Conservation (phyloP, 2,329 filamentous ascomycete genomes). For the Colletotrichum somersetense region DNA sequence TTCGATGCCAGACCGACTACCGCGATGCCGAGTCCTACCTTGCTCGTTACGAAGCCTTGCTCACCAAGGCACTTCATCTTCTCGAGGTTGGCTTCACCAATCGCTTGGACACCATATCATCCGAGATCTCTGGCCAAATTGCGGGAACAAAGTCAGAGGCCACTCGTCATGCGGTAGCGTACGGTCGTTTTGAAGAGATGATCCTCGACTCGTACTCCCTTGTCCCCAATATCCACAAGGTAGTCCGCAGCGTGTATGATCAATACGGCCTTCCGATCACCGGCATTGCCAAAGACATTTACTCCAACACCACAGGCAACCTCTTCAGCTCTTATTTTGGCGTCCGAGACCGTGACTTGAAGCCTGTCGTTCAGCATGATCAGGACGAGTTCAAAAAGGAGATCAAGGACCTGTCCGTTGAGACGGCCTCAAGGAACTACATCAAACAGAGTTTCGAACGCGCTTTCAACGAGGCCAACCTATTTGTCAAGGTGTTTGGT, state of each 20-base stretch:
- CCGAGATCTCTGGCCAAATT: conserved; percentile 68
- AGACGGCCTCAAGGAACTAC: conserved; percentile 69
- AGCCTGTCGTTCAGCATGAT: conserved; percentile 65
- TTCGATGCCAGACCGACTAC: conserved; percentile 73
- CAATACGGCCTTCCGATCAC: conserved; percentile 60
- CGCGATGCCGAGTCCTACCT: conserved; percentile 90
- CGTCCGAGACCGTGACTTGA: conserved; percentile 66
- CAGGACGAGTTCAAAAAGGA: conserved; percentile 67
- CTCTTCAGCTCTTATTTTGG: conserved; percentile 67
- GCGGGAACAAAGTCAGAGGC: conserved; percentile 68
- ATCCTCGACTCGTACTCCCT: conserved; percentile 68
- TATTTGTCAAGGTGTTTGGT: conserved; percentile 68
- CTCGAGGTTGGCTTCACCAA: conserved; percentile 69
- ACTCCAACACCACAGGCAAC: conserved; percentile 66
- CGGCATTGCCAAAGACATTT: conserved; percentile 63
- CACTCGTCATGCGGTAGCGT: conserved; percentile 70
- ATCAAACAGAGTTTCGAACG: conserved; percentile 72
- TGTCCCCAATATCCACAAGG: conserved; percentile 67
- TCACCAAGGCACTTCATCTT: conserved; percentile 75
- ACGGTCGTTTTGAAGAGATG: conserved; percentile 71
- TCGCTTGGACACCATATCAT: conserved; percentile 65
- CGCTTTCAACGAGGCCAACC: conserved; percentile 65
- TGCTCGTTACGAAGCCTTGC: conserved; percentile 85
- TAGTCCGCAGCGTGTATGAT: conserved; percentile 66
- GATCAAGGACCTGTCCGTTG: conserved; percentile 61